phyloP scores from a whole-genome alignment of 1,284 basidiomycete genomes.

The Tilletia walkeri region DNA sequence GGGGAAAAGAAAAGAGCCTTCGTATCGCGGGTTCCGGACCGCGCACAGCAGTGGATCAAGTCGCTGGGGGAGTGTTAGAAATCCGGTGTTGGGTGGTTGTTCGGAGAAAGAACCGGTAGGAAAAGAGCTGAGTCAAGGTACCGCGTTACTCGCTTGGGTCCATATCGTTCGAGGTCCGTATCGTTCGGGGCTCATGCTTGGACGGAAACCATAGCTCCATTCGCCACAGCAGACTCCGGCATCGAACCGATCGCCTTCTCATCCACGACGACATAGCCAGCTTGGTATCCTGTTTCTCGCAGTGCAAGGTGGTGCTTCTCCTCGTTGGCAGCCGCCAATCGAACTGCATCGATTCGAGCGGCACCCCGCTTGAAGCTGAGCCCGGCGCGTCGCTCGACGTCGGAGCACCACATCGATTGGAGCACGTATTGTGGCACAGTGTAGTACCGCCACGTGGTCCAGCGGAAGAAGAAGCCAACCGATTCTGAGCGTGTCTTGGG shows the following conservation, averaged over 20 bases:
- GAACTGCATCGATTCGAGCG: not conserved
- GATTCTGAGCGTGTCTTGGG: constrained; percentile 35
- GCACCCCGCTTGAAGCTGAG: constrained; percentile 28
- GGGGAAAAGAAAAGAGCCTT: constrained; percentile 3
- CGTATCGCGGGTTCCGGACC: not conserved
- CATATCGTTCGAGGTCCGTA: too few species aligned
- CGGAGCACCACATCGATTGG: constrained; percentile 38
- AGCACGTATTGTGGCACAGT: constrained; percentile 41
- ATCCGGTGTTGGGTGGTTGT: too few species aligned
- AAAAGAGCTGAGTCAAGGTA: too few species aligned
- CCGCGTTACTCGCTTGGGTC: too few species aligned
- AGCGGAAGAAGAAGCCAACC: constrained; percentile 50
- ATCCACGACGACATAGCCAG: too few species aligned
- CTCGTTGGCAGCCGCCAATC: not conserved
- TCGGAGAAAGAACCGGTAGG: not conserved
- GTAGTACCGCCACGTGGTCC: constrained; percentile 47
- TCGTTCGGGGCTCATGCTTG: not conserved
- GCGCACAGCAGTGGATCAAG: too few species aligned
- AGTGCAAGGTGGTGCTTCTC: not conserved
- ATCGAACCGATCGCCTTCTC: too few species aligned
- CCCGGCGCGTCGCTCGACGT: constrained; percentile 44
- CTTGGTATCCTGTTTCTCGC: too few species aligned
- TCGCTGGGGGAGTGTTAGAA: too few species aligned
- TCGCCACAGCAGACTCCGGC: too few species aligned
- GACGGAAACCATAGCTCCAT: not conserved